phyloP scores from a whole-genome alignment of 371 early-diverging fungal species.

The Zopfochytrium polystomum region DNA sequence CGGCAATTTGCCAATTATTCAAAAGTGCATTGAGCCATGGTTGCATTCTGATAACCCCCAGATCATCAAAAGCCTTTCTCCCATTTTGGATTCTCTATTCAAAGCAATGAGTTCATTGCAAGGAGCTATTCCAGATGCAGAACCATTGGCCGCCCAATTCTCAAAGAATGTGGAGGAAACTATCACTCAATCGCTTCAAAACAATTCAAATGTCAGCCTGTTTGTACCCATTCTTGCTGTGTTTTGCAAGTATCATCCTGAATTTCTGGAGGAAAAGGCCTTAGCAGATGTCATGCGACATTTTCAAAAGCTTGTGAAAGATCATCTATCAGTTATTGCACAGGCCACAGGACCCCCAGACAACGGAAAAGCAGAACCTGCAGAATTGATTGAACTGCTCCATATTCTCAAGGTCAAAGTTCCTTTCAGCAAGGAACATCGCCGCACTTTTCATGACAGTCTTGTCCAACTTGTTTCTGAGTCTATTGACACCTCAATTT shows the following conservation, averaged over 20 bases:
- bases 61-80: constrained; percentile 62
- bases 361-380: constrained; percentile 16
- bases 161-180: constrained; percentile 58
- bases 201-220: constrained; percentile 64
- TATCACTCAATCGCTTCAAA: constrained; percentile 64
- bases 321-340: constrained; percentile 50
- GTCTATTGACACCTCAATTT: constrained; percentile 67
- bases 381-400: constrained; percentile 51
- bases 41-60: constrained; percentile 60
- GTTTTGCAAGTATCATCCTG: constrained; percentile 62
- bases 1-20: constrained; percentile 61
- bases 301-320: constrained; percentile 78
- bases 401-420: constrained; percentile 74
- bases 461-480: constrained; percentile 80
- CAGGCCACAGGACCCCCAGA: neutral
- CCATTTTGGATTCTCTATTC: constrained; percentile 61
- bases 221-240: constrained; percentile 73
- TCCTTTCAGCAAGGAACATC: constrained; percentile 79
- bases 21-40: constrained; percentile 59
- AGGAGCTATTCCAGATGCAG: constrained; percentile 9
- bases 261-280: constrained; percentile 53
- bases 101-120: constrained; percentile 24
- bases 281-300: constrained; percentile 77
- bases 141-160: constrained; percentile 57
- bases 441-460: constrained; percentile 80